Base-by-base conservation (phyloP, 257 asterid species). In the Solanum paucissectum region DNA sequence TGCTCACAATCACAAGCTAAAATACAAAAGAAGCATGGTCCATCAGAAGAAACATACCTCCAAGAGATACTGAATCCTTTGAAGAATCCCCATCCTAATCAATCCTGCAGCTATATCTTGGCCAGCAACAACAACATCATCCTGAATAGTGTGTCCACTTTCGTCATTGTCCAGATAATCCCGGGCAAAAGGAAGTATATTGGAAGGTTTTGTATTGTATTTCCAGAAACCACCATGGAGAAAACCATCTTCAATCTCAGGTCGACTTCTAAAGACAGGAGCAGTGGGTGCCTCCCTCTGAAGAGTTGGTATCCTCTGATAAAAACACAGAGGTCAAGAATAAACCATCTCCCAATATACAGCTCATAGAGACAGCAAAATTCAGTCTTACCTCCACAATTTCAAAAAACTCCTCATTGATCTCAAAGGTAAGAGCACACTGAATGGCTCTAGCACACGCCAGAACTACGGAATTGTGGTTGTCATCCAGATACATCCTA, bases 201-300 rank as follows among this genome's bases (percentile, higher is more conserved):
- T 97, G 79, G 98, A 92, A 84, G 98, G 95, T 86, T 96, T 97
- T 34, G 97, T 87, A 87, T 91, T 97, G 91, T 96, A 97, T 96
- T 97, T 97, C 99, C 99, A 97, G 91, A 94, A 96, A 86, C 99
- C 98, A 90, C 99, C 99, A 69, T 92, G 93, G 87, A 97, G 95
- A 90, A 96, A 97, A 86, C 99, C 98, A 88, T 44, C 89, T 84
- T 91, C 94, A 58, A 93, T 87, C 83, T 96, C 95, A 37, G 98
- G 98, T 92, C 93, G 94, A 90, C 93, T 92, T 93, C 99, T 93
- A 92, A 97, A 97, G 82, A 97, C 93, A 89, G 99, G 98, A 91
- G 99, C 98, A 37, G 98, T 96, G 88, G 89, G 92, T 73, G 91
- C 89, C 85, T 92, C 96, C 88, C 88, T 83, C 29, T 85, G 87